Evolutionary conservation across 805 yeast genomes (phyloP).

Genomic region (Cyberlindnera meyerae): DNA sequence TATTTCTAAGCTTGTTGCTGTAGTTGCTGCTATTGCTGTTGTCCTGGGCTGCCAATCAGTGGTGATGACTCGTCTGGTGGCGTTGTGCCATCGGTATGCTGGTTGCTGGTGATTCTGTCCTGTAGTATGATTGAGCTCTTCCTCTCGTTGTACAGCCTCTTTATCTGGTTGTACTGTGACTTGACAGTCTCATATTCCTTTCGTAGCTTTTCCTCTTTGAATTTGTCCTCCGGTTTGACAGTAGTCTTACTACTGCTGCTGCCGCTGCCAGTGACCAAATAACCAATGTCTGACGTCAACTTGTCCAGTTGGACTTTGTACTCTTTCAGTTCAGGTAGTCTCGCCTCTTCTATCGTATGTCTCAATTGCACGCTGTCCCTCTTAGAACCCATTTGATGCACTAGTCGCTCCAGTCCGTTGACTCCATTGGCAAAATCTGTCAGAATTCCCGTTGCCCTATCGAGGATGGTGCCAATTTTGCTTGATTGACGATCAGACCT

Average conservation of each 20-base stretch:
- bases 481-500: constrained; percentile 8
- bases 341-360: constrained; percentile 26
- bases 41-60: constrained; percentile 9
- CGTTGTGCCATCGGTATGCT: too few relatives aligned
- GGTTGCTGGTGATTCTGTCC: constrained; percentile 23
- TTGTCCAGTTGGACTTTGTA: constrained; percentile 32
- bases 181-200: constrained; percentile 53
- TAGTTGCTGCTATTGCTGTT: too few relatives aligned
- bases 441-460: constrained; percentile 24
- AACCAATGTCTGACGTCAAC: constrained; percentile 22
- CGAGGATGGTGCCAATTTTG: constrained; percentile 19
- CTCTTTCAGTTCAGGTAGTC: constrained; percentile 21
- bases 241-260: too few relatives aligned
- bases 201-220: constrained; percentile 38
- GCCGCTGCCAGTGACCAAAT: constrained; percentile 17
- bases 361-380: constrained; percentile 34
- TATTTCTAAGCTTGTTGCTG: constrained; percentile 35
- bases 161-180: constrained; percentile 37
- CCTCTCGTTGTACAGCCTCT: constrained; percentile 46
- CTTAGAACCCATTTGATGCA: constrained; percentile 47
- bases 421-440: constrained; percentile 45
- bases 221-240: constrained; percentile 20
- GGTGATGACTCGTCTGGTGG: constrained; percentile 20
- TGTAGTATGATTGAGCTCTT: constrained; percentile 35
- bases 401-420: constrained; percentile 44